A percentile compares a stretch with the other conserved stretches of the same genome.
phyloP scores from a whole-genome alignment of 1,284 basidiomycete species.

The Chalciporus sp. region DNA sequence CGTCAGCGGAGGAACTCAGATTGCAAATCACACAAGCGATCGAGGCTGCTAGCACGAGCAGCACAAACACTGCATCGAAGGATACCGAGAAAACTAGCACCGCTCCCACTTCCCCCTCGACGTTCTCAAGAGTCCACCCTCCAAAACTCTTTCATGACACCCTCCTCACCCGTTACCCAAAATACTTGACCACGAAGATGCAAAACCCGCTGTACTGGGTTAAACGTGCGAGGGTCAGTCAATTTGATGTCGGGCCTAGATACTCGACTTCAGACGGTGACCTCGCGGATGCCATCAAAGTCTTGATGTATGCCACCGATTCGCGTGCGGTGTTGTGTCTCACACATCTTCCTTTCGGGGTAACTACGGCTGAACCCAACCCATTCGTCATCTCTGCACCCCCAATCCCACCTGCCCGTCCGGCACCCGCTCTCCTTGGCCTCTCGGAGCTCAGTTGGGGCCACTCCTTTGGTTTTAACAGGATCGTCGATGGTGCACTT shows the following conservation, averaged over 20 bases:
- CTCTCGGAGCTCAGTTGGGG: not conserved
- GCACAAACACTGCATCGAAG: not conserved
- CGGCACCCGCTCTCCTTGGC: not conserved
- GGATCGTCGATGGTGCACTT: not conserved
- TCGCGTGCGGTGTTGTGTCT: not conserved
- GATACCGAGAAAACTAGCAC: not conserved
- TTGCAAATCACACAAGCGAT: not conserved
- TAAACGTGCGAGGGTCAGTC: not conserved
- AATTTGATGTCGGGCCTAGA: not conserved
- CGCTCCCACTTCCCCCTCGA: not conserved
- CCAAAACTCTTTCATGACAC: not conserved
- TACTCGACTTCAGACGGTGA: not conserved
- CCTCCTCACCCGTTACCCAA: not conserved
- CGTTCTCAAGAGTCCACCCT: not conserved
- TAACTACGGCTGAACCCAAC: not conserved
- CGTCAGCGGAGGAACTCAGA: not conserved
- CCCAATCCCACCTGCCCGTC: not conserved
- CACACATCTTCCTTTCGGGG: not conserved
- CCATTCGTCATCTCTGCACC: no score
- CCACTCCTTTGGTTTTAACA: not conserved
- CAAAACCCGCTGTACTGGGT: not conserved
- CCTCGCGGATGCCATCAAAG: not conserved
- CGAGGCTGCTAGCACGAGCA: not conserved
- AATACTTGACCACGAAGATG: not conserved
- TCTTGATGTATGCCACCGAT: not conserved